Evolutionary conservation across 2,329 filamentous ascomycete species (phyloP).

Genomic region (Pleurostoma richardsiae): DNA sequence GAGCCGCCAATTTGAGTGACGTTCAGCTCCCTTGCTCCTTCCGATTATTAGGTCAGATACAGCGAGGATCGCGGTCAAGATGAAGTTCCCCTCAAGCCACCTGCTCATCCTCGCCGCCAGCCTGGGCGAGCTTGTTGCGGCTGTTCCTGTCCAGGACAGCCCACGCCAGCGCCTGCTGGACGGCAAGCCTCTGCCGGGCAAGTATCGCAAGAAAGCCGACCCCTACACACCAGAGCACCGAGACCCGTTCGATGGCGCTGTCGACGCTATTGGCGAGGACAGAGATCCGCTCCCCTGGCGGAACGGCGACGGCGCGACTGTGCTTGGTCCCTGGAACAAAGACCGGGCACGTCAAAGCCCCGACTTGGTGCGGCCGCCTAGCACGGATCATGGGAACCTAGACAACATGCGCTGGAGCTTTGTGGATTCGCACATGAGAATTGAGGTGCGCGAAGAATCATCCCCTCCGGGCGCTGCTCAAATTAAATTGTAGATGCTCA

Average conservation of each 20-base stretch:
- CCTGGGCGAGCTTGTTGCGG: slow-evolving; percentile 13
- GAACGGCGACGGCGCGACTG: slow-evolving; percentile 59
- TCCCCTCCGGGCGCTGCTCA: neutral
- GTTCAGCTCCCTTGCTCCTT: no score
- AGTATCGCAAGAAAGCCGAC: slow-evolving; percentile 29
- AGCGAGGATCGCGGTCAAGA: no score
- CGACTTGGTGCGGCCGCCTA: slow-evolving; percentile 66
- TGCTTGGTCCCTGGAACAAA: slow-evolving; percentile 66
- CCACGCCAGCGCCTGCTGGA: slow-evolving; percentile 49
- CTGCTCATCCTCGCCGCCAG: slow-evolving; percentile 13
- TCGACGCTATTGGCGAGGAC: slow-evolving; percentile 54
- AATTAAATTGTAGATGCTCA: no score
- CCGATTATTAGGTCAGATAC: no score
- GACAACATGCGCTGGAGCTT: slow-evolving; percentile 71
- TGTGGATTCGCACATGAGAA: slow-evolving; percentile 58
- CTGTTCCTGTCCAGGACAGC: slow-evolving; percentile 37
- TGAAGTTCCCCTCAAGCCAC: no score
- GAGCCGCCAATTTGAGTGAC: no score
- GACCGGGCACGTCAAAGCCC: slow-evolving; percentile 65
- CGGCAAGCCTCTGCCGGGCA: slow-evolving; percentile 38
- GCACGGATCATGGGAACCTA: slow-evolving; percentile 67
- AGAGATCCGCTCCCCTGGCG: slow-evolving; percentile 62
- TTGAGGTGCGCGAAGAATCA: slow-evolving; percentile 41
- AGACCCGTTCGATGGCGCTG: slow-evolving; percentile 57
- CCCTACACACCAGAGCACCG: slow-evolving; percentile 57